Conservation (phyloP, 768 basidiomycete species). For the Candolleomyces aberdarensis region DNA sequence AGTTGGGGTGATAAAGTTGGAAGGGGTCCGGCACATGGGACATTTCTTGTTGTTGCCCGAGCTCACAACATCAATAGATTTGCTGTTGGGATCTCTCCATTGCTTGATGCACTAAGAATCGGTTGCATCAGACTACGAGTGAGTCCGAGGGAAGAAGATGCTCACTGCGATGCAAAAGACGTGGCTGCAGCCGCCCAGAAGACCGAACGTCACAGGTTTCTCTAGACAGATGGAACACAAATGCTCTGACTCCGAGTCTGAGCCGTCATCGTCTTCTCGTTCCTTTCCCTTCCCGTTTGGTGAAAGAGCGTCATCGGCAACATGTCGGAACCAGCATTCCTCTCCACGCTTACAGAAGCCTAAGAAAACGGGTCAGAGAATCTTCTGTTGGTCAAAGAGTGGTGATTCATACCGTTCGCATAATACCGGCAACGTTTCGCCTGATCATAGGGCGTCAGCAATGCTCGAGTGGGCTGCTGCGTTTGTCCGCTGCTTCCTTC, state of each 20-base stretch:
- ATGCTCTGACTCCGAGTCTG: conserved; percentile 34
- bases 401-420: conserved; percentile 42
- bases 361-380: conserved; percentile 19
- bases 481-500: not conserved
- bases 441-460: conserved; percentile 66
- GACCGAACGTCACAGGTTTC: conserved; percentile 62
- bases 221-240: conserved; percentile 74
- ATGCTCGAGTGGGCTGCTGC: conserved; percentile 9
- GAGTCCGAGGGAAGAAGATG: conserved; percentile 3
- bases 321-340: conserved; percentile 75
- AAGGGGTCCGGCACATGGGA: conserved; percentile 68
- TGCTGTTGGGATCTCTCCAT: conserved; percentile 67
- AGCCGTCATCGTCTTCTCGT: conserved; percentile 29
- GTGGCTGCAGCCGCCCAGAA: conserved; percentile 74
- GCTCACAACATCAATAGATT: conserved; percentile 45
- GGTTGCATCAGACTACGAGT: not conserved
- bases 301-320: conserved; percentile 19
- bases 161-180: conserved; percentile 71
- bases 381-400: not conserved
- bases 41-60: conserved; percentile 72
- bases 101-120: conserved; percentile 64
- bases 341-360: conserved; percentile 72
- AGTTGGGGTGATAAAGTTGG: conserved; percentile 71
- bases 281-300: conserved; percentile 10
- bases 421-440: conserved; percentile 68